These are phyloP conservation scores for Hygrophorus pudorinus DNA, from an alignment of 768 basidiomycete species.

Conservation along the genomic window DNA sequence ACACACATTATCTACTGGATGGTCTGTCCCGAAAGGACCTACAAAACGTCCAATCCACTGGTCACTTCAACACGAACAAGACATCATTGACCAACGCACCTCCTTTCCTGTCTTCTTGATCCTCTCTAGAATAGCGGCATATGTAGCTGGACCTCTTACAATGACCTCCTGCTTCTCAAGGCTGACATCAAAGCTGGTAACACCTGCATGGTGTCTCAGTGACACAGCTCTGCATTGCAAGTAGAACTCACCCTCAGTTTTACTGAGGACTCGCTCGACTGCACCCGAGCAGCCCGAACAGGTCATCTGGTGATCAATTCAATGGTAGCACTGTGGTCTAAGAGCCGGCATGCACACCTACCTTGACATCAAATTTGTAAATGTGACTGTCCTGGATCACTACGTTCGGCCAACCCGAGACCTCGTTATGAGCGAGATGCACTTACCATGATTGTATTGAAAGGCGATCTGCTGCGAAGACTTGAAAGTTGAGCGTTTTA, in stretches of 20 bases:
- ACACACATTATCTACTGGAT: constrained; percentile 15
- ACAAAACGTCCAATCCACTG: background rate
- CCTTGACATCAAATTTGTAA: constrained; percentile 84
- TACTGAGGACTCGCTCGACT: constrained; percentile 62
- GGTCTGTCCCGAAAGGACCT: constrained; percentile 39
- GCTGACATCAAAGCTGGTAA: constrained; percentile 47
- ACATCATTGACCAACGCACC: constrained; percentile 34
- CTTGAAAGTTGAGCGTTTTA: too few species aligned
- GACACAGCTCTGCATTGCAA: constrained; percentile 10
- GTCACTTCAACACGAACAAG: background rate
- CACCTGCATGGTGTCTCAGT: constrained; percentile 27
- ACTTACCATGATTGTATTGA: too few species aligned
- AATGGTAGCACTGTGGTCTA: background rate
- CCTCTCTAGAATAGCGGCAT: constrained; percentile 57
- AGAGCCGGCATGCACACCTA: constrained; percentile 16
- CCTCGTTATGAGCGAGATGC: too few species aligned
- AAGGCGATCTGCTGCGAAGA: too few species aligned
- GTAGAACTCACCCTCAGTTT: constrained; percentile 39
- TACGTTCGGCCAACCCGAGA: too few species aligned
- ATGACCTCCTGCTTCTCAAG: constrained; percentile 66
- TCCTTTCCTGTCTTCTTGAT: constrained; percentile 92
- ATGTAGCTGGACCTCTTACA: constrained; percentile 50
- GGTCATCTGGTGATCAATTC: constrained; percentile 50
- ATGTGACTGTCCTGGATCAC: constrained; percentile 25
- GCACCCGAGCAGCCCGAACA: constrained; percentile 84